Evolutionary conservation across 2,329 filamentous ascomycete genomes (phyloP).

Genomic region (Amauroascus verrucosus): DNA sequence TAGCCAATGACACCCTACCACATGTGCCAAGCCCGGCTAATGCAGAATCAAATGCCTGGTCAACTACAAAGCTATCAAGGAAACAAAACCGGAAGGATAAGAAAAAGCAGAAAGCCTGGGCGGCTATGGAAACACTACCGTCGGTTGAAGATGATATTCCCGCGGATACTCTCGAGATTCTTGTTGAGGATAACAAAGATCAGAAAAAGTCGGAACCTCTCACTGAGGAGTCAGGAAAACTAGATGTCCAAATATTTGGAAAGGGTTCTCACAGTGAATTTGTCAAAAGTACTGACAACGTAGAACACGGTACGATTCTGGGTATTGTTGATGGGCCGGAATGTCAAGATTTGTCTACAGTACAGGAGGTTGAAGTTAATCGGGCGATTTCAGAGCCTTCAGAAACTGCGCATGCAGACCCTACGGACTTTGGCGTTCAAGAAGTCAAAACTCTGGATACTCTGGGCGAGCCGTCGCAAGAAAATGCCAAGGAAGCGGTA

Average conservation of each 20-base stretch:
- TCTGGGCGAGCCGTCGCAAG: neutral
- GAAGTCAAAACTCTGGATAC: neutral
- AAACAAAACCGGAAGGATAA: conserved; percentile 20
- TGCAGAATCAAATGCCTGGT: conserved; percentile 4
- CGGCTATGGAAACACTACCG: neutral
- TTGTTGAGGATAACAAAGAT: neutral
- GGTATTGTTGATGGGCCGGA: neutral
- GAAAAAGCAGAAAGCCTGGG: conserved; percentile 8
- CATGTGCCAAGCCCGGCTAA: conserved; percentile 4
- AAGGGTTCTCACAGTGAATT: neutral
- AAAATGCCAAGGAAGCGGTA: neutral
- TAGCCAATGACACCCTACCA: conserved; percentile 12
- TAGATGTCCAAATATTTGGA: neutral
- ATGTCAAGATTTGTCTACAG: neutral
- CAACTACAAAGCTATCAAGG: conserved; percentile 14
- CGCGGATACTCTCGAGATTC: neutral
- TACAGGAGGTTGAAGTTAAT: neutral
- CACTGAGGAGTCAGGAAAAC: neutral
- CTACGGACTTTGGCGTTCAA: neutral
- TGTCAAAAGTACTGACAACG: neutral
- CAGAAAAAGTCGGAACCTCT: neutral
- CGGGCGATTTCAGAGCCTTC: neutral
- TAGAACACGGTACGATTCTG: neutral
- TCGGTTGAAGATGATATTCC: neutral
- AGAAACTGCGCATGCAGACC: neutral